Conservation (phyloP, 305 asterid species). For the Solanum hybrid region DNA sequence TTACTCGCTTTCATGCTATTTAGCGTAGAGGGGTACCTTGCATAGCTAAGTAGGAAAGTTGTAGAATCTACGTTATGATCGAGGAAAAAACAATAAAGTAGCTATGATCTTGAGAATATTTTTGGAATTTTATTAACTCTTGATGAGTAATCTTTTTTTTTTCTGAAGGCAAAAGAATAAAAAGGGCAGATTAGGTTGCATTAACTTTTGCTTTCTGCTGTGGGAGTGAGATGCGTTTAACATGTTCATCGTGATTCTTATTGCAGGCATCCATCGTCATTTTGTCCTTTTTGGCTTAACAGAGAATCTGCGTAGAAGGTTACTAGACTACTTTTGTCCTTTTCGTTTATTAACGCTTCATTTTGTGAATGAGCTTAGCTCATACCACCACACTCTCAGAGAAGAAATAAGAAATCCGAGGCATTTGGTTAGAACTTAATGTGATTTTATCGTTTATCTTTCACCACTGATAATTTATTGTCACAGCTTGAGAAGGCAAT, state of each 20-base stretch:
- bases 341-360: neutral
- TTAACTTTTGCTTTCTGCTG: neutral
- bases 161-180: neutral
- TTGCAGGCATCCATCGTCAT: constrained; percentile 76
- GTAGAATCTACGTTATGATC: neutral
- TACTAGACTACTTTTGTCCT: neutral
- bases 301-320: constrained; percentile 48
- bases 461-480: neutral
- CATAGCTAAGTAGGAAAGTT: neutral
- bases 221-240: neutral
- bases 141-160: neutral
- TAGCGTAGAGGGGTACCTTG: neutral
- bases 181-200: neutral
- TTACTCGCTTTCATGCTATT: neutral
- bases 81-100: neutral
- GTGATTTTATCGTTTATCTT: neutral
- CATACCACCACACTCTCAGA: neutral
- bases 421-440: neutral
- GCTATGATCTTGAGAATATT: too few relatives aligned
- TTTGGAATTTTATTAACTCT: too few relatives aligned
- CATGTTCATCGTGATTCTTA: neutral
- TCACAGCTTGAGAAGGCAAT: constrained; percentile 64
- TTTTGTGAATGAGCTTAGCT: neutral
- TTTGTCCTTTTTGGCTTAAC: constrained; percentile 37
- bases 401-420: neutral